Base-by-base conservation (phyloP, 1,284 basidiomycete species). In the Lignosus rhinocerotis region DNA sequence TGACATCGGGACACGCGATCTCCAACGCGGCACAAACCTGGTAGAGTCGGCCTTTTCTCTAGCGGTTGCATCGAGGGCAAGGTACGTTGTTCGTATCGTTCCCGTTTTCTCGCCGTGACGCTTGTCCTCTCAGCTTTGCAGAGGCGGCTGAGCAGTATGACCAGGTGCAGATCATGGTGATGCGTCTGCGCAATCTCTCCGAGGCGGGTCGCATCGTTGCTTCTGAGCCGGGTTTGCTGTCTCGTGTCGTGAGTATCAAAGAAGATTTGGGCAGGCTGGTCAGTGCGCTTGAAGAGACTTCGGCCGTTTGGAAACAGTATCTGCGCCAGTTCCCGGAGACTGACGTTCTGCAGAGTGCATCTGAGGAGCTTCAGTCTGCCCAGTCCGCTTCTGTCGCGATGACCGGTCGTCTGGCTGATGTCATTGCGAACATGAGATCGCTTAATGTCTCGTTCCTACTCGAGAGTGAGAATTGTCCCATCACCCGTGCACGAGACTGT, bases 1-100 rank as follows among this genome's bases (percentile, higher is more conserved):
- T 0, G 96, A 99, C 70, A 71, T 99, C 43, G 82, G 85, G 8
- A 93, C 93, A 11, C 86, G 90, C 7, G 96, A 99, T 62, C 77
- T 98, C 12, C 88, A 88, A 67, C 83, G 93, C 56, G 94, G 90
- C 6, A 74, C 93, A 21, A 87, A 84, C 61, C 84, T 92, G 56
- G 80, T 94, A 8, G 95, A 98, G 74, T 94, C 90, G 49, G 80
- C 86, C 2, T 87, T 90, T 71, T 80, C 80, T 3, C 74, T 86
- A 38, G 87, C 88, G 1, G 66, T 94, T 6, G 80, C 70, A 6
- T 68, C 73, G 41, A 72, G 82, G 59, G 53, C 67, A 9, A 66
- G 70, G 83, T 84, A 59, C 71, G 79, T 70, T 10, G 66, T 78
- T 17, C 44, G n/a, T 52, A 21, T 38, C 25, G 8, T 11, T 9